These are phyloP conservation scores for Simplicillium sp. DNA, from an alignment of 2,329 filamentous ascomycete genomes.

Conservation along the genomic window DNA sequence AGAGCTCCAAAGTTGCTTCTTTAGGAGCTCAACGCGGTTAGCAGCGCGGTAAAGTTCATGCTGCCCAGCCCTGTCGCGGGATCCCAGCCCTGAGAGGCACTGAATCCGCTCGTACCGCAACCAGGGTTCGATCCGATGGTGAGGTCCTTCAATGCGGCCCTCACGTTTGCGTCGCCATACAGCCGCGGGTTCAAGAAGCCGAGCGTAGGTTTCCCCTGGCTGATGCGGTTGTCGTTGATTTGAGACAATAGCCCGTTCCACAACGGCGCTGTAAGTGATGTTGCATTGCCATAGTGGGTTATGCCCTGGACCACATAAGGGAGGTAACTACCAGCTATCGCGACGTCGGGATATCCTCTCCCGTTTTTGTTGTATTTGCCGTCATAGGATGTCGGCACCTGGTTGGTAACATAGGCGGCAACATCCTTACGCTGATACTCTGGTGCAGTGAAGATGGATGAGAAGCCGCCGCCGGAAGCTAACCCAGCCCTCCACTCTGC, in stretches of 20 bases:
- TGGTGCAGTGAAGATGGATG: neutral
- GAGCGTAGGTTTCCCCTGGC: neutral
- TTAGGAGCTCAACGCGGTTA: no score
- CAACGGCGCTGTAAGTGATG: neutral
- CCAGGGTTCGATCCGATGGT: neutral
- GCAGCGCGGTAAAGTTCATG: no score
- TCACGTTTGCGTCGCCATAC: neutral
- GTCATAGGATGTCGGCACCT: neutral
- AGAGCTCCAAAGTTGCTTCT: no score
- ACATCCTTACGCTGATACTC: neutral
- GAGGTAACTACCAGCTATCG: neutral
- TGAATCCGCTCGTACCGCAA: neutral
- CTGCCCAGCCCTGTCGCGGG: neutral
- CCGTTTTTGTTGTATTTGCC: neutral
- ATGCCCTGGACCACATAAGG: neutral
- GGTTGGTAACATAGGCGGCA: no score
- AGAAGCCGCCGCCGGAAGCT: neutral
- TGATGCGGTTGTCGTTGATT: neutral
- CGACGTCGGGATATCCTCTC: neutral
- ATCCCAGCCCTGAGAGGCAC: neutral
- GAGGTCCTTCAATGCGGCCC: neutral
- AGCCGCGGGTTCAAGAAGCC: neutral
- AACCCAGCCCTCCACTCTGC: neutral
- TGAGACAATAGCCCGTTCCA: neutral
- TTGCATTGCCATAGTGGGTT: neutral